Evolutionary conservation across 169 alveolate genomes (phyloP), one percentile per base, ranked within the genome.

Genomic region (Cryptosporidium ubiquitum): DNA sequence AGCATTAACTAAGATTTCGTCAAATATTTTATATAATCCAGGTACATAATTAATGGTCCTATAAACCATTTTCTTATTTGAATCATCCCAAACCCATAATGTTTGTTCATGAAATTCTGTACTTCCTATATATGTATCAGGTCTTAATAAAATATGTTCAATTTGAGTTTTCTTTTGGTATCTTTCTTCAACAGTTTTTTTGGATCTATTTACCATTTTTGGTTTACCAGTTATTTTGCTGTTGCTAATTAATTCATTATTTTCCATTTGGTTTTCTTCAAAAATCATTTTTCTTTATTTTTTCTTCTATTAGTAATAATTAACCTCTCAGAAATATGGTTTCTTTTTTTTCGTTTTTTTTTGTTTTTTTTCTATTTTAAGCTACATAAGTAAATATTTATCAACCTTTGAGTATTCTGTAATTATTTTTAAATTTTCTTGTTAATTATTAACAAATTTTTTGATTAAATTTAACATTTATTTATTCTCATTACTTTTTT

Each of bases 1-100:
- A 2, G 99, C 99, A 86, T 99, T 99, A 6, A 99, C 99, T 33
- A 98, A 92, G 51, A 99, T 97, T 93, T 99, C 99, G 91, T 93
- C 99, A 92, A 98, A 98, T 44, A 99, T 98, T 94, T 99, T 99
- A 95, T 97, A 99, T 64, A 99, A 95, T 0, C 99, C 99, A 1
- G 99, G 99, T 7, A 97, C 99, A 89, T 95, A 97, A 40, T 91
- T 92, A 57, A 96, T 93, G 37, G 89, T 60, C 71, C 93, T 95
- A 85, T 93, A 95, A 18, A 94, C 98, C 95, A 98, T 96, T 31
- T 95, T 92, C 68, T 91, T 92, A 51, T 91, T 93, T 29, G 91
- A 91, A 31, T 93, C 93, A 75, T 97, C 98, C 92, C 95, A 97
- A 47, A 98, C 99, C 99, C 99, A 98, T 92, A 98, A 89, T 73